These are phyloP conservation scores for Wallacemonas sp. DNA, from an alignment of 208 protist species.

Conservation along the genomic window DNA sequence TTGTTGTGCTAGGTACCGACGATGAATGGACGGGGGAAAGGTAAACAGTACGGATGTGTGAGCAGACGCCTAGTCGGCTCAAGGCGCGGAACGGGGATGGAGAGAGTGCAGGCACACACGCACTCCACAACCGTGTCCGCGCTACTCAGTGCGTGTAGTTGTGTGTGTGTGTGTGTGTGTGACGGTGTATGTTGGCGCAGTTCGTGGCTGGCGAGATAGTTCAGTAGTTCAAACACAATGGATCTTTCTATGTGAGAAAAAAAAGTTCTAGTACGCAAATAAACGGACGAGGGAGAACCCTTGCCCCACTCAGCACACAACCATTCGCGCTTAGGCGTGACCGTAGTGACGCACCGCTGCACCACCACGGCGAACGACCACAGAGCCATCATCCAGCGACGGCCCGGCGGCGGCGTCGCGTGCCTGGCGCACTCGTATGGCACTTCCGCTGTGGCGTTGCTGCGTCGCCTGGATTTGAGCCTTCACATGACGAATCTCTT, in stretches of 20 bases:
- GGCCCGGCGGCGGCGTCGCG: too few relatives aligned
- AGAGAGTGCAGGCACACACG: too few relatives aligned
- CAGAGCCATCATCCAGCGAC: conserved; percentile 7
- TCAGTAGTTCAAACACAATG: neutral
- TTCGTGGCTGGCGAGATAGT: too few relatives aligned
- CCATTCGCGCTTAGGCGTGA: conserved; percentile 20
- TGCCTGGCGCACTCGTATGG: neutral
- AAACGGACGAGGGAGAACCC: neutral
- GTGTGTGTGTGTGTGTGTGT: conserved; percentile 7
- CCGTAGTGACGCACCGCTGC: conserved; percentile 75
- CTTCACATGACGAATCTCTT: conserved; percentile 68
- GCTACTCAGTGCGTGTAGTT: too few relatives aligned
- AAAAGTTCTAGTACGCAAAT: too few relatives aligned
- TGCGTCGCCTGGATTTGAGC: conserved; percentile 33
- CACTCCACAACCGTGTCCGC: too few relatives aligned
- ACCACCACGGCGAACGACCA: conserved; percentile 51
- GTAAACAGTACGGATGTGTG: too few relatives aligned
- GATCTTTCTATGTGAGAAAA: neutral
- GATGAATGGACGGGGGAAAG: too few relatives aligned
- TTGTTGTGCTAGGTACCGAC: too few relatives aligned
- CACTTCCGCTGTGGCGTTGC: conserved; percentile 20
- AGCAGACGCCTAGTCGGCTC: too few relatives aligned
- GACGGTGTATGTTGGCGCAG: too few relatives aligned
- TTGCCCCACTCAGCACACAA: neutral
- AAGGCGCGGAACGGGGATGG: too few relatives aligned